Evolutionary conservation across 345 rosid genomes (phyloP).

Genomic region (Rhizophora mangle): DNA sequence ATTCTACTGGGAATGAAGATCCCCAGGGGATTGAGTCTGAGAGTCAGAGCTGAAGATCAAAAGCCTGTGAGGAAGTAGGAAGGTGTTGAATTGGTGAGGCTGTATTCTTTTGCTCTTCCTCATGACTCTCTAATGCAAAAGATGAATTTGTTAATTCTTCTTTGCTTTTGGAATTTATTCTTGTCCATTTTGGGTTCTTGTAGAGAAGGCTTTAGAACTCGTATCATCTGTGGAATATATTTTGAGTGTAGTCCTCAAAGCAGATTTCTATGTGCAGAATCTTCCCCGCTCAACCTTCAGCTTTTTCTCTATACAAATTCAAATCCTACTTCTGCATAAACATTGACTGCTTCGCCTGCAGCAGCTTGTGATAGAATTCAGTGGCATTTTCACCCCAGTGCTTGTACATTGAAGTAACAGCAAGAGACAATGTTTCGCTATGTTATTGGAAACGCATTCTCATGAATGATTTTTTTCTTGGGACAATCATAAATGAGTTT

Average conservation of each 20-base stretch:
- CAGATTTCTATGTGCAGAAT: conserved; percentile 30
- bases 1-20: conserved; percentile 4
- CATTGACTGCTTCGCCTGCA: conserved; percentile 17
- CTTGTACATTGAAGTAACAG: neutral
- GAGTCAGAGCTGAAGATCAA: conserved; percentile 36
- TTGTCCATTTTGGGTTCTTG: conserved; percentile 27
- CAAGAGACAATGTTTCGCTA: neutral
- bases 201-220: conserved; percentile 52
- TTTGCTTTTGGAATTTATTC: conserved; percentile 35
- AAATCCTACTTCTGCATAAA: conserved; percentile 33
- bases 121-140: conserved; percentile 26
- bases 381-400: conserved; percentile 3
- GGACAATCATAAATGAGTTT: no score
- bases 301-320: conserved; percentile 30
- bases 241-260: conserved; percentile 19
- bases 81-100: conserved; percentile 4
- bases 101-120: conserved; percentile 37
- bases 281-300: conserved; percentile 20
- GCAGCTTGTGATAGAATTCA: conserved; percentile 16
- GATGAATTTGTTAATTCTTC: conserved; percentile 58
- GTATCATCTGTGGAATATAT: conserved; percentile 32
- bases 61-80: conserved; percentile 18
- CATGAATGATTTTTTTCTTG: no score
- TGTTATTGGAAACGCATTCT: neutral
- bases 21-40: conserved; percentile 10